phyloP scores from a whole-genome alignment of 2,329 filamentous ascomycete genomes.

The Microthyrium microscopicum region DNA sequence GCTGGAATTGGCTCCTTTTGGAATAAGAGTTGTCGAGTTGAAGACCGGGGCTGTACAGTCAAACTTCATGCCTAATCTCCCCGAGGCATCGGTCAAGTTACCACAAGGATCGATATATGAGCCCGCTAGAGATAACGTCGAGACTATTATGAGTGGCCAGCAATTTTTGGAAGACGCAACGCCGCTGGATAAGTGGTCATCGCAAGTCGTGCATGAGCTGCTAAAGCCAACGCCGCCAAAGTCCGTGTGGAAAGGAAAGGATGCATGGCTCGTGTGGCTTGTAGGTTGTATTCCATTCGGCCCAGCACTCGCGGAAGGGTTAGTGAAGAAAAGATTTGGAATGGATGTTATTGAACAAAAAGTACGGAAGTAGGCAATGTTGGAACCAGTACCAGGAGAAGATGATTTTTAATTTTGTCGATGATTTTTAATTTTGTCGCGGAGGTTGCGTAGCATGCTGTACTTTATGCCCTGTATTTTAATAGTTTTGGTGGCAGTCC shows the following conservation, averaged over 20 bases:
- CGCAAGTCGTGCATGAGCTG: slow-evolving; percentile 7
- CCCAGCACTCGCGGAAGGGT: too few relatives aligned
- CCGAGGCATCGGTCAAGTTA: neutral
- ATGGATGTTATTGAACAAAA: too few relatives aligned
- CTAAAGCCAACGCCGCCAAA: slow-evolving; percentile 3
- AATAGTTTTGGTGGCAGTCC: too few relatives aligned
- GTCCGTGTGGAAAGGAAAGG: neutral
- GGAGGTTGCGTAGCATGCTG: too few relatives aligned
- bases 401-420: too few relatives aligned
- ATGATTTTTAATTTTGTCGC: too few relatives aligned
- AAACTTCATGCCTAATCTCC: slow-evolving; percentile 6
- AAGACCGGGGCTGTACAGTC: slow-evolving; percentile 11
- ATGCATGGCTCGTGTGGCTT: neutral
- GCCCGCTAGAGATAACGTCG: slow-evolving; percentile 5
- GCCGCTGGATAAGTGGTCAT: slow-evolving; percentile 6
- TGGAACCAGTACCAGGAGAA: too few relatives aligned
- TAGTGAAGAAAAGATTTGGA: too few relatives aligned
- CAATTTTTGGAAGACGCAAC: slow-evolving; percentile 1
- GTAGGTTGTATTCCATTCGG: too few relatives aligned
- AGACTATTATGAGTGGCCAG: slow-evolving; percentile 3
- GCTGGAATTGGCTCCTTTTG: slow-evolving; percentile 13
- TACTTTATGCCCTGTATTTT: too few relatives aligned
- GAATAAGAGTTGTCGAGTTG: slow-evolving; percentile 13
- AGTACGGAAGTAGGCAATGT: too few relatives aligned
- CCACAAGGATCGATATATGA: slow-evolving; percentile 6